Base-by-base conservation (phyloP, 805 yeast species). In the Metschnikowia borealis region DNA sequence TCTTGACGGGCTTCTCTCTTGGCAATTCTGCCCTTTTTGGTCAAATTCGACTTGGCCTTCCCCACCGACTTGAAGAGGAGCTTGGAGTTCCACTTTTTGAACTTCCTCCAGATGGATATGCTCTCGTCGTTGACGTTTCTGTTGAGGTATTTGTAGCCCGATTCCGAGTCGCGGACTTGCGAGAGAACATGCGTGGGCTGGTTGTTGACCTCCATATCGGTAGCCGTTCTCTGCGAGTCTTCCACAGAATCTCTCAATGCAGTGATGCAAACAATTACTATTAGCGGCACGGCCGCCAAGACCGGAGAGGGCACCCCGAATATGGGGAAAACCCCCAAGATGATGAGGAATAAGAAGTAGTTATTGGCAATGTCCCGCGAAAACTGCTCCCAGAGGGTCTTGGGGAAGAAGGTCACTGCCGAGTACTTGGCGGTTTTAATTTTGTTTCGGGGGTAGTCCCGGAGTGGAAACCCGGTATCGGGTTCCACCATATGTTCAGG, bases 191-290 rank as follows among this genome's bases (percentile, higher is more conserved):
- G 89, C 0, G 90, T 85, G 33, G 74, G 70, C 46, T 86, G 87
- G 64, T 87, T 87, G 64, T 87, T 87, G 62, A 87, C 70, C 53
- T 86, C 90, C 48, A 74, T 69, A 65, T 87, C 95, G 37, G 82
- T 79, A 2, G 73, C 58, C 2, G 80, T 78, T 59, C 95, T 76
- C 51, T 87, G 74, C 55, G 80, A 84, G 65, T 87, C 95, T 67
- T 87, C 95, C 57, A 87, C 73, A 0, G 85, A 91, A 67, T 87
- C 94, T 61, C 85, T 84, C 54, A 83, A 62, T 4, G 89, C 91
- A 2, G 94, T 87, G 55, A 87, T 71, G 48, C 75, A 73, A 17
- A 87, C 90, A 71, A 87, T 86, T 49, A 87, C 91, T 64, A 86
- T 84, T 62, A 87, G 78, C 2, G 95, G 95, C 33, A 86, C 91